Evolutionary conservation across 352 stramenopile genomes (phyloP).

Genomic region (Discostella stelligera): DNA sequence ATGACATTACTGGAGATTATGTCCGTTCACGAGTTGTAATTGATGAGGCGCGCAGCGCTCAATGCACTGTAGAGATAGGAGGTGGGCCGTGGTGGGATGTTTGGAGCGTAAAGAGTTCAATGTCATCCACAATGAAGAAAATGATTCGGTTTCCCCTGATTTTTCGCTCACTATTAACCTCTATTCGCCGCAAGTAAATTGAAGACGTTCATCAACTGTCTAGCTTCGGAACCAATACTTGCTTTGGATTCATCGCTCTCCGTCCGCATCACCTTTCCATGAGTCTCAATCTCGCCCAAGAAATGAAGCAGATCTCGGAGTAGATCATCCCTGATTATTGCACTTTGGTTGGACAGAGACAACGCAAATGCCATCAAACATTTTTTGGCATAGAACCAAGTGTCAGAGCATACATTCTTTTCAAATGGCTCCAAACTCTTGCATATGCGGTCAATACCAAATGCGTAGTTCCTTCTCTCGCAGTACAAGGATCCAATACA

Average conservation of each 20-base stretch:
- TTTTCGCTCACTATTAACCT: too few relatives aligned
- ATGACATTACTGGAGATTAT: conserved; percentile 56
- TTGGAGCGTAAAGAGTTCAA: conserved; percentile 63
- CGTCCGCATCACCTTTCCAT: conserved; percentile 26
- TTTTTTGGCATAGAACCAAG: conserved; percentile 94
- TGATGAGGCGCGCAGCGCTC: conserved; percentile 55
- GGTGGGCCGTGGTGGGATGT: conserved; percentile 69
- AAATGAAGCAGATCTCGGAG: conserved; percentile 69
- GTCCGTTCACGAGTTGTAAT: conserved; percentile 57
- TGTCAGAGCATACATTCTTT: conserved; percentile 92
- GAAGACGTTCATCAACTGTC: conserved; percentile 92
- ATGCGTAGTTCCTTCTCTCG: conserved; percentile 94
- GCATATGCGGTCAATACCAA: conserved; percentile 89
- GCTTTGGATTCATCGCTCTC: conserved; percentile 49
- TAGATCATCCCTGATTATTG: conserved; percentile 91
- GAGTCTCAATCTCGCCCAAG: conserved; percentile 88
- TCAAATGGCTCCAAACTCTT: conserved; percentile 94
- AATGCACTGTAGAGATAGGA: conserved; percentile 72
- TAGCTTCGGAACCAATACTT: conserved; percentile 91
- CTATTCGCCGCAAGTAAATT: conserved; percentile 84
- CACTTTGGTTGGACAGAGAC: conserved; percentile 93
- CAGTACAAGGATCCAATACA: conserved; percentile 97
- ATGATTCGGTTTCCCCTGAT: conserved; percentile 38
- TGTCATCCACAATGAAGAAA: conserved; percentile 58
- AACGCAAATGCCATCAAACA: conserved; percentile 92